phyloP scores from a whole-genome alignment of 805 yeast genomes.

The Pichia phayaonensis region DNA sequence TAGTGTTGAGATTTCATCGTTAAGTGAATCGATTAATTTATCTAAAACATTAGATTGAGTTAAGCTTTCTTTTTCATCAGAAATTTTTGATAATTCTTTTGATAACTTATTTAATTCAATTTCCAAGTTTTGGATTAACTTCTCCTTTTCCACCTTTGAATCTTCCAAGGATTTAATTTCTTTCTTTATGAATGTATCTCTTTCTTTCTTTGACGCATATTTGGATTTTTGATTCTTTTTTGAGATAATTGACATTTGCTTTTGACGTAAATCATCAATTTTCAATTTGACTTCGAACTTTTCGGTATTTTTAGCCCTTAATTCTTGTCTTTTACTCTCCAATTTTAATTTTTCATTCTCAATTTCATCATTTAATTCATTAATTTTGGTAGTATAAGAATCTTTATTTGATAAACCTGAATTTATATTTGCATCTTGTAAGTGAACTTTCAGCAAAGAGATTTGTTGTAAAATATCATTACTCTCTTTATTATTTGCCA shows the following conservation, averaged over 20 bases:
- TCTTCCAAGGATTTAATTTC: constrained; percentile 35
- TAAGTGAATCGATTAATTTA: constrained; percentile 15
- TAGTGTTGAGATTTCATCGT: constrained; percentile 19
- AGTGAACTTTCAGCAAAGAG: constrained; percentile 21
- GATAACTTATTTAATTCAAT: constrained; percentile 32
- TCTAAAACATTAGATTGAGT: constrained; percentile 24
- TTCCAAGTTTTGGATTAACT: constrained; percentile 28
- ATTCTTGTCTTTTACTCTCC: constrained; percentile 36
- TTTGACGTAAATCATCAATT: constrained; percentile 35
- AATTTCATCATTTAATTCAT: constrained; percentile 32
- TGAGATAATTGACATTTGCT: constrained; percentile 53
- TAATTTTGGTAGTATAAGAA: constrained; percentile 25
- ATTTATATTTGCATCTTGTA: constrained; percentile 36
- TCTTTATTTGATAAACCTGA: constrained; percentile 18
- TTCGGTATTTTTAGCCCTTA: constrained; percentile 30
- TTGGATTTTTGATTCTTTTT: constrained; percentile 65
- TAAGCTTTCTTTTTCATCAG: neutral
- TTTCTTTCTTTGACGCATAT: constrained; percentile 46
- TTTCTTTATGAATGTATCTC: constrained; percentile 58
- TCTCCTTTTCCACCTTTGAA: constrained; percentile 18
- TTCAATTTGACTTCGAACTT: constrained; percentile 38
- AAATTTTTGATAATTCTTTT: constrained; percentile 9
- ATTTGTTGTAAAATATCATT: constrained; percentile 40
- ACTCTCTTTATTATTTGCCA: constrained; percentile 43
- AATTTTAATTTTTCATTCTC: constrained; percentile 34